Percentiles rank a stretch among this genome's conserved stretches.
Evolutionary conservation across 140 eudicot genomes (phyloP).

Genomic region (Anethum foeniculum): DNA sequence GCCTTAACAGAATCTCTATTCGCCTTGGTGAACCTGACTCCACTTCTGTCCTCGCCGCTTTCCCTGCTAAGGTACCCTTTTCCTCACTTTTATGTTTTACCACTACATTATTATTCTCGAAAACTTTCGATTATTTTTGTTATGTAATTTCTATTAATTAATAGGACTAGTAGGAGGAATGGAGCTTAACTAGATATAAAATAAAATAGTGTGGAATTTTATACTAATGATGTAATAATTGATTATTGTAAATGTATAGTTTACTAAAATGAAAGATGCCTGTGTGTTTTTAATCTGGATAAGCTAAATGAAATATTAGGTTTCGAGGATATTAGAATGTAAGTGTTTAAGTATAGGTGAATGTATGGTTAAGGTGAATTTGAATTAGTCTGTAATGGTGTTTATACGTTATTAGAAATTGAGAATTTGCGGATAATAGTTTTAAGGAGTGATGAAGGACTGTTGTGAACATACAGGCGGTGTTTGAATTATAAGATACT

Average conservation of each 20-base stretch:
- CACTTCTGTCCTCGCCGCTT: constrained; percentile 63
- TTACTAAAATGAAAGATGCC: background rate
- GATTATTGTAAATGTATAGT: background rate
- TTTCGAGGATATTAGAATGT: background rate
- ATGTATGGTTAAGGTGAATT: background rate
- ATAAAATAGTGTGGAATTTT: background rate
- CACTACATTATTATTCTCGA: background rate
- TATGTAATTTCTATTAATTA: background rate
- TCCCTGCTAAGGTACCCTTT: constrained; percentile 64
- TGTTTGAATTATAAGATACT: background rate
- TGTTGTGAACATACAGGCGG: background rate
- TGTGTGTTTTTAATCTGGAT: background rate
- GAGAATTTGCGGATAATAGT: background rate
- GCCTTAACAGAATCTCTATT: constrained; percentile 63
- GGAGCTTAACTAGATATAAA: background rate
- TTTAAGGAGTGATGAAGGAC: background rate
- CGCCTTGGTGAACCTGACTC: constrained; percentile 89
- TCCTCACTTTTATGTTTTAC: too few species aligned
- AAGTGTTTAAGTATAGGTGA: background rate
- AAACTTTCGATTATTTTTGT: background rate
- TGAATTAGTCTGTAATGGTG: background rate
- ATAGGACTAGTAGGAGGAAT: background rate
- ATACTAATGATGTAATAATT: background rate
- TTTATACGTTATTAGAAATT: background rate
- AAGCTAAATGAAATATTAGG: background rate